phyloP scores from a whole-genome alignment of 441 rosid species.

The Cnidoscolus chayamansa region DNA sequence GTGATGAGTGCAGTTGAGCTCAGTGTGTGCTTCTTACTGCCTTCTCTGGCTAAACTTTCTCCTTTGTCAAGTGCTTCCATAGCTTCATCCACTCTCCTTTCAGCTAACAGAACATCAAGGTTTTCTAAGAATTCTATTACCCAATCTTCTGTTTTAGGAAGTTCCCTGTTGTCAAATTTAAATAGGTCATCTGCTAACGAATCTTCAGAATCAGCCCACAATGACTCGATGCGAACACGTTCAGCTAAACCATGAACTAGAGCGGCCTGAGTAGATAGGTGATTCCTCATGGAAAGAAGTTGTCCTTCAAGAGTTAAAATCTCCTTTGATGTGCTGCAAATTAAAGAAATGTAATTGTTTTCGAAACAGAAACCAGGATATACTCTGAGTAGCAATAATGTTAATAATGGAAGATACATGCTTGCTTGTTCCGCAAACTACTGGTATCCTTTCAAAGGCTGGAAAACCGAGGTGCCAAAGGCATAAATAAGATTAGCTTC shows the following conservation, averaged over 20 bases:
- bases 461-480: background rate
- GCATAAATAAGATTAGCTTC: background rate
- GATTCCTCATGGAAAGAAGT: conserved; percentile 78
- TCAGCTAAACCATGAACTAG: conserved; percentile 82
- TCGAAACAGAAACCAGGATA: background rate
- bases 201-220: conserved; percentile 45
- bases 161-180: conserved; percentile 40
- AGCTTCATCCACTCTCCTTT: conserved; percentile 78
- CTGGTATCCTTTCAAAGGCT: background rate
- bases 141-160: conserved; percentile 61
- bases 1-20: conserved; percentile 38
- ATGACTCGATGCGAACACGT: conserved; percentile 50
- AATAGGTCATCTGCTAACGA: conserved; percentile 39
- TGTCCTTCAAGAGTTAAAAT: conserved; percentile 85
- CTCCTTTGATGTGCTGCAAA: conserved; percentile 81
- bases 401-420: background rate
- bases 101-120: conserved; percentile 79
- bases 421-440: background rate
- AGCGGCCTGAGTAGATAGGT: conserved; percentile 69
- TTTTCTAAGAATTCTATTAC: conserved; percentile 54
- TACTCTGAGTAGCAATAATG: background rate
- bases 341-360: background rate
- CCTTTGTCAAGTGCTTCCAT: conserved; percentile 75
- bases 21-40: conserved; percentile 37
- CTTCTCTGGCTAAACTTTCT: conserved; percentile 48